Base-by-base conservation (phyloP, 2,329 filamentous ascomycete species). In the Dothiorella sarmentorum region DNA sequence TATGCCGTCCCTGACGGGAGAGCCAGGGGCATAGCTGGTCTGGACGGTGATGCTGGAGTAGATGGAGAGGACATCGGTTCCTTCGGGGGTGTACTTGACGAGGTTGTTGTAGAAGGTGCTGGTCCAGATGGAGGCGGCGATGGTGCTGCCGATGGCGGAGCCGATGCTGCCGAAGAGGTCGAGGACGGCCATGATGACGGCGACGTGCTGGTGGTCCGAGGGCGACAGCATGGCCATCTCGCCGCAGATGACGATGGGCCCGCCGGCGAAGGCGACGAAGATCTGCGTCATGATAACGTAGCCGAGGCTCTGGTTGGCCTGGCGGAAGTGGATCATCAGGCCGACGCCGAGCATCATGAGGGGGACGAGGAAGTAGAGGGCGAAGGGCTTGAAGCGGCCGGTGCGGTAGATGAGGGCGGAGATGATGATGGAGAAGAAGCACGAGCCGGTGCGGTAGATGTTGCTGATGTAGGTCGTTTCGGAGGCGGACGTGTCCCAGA, bases 61-160 rank as follows among this genome's bases (percentile, higher is more conserved):
- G 43, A 86, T 74, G 26, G 70, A 78, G 43, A 66, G 64, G 63
- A 75, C 73, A 27, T 63, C 66, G 1, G 69, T 68, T 2, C 73
- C 44, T 1, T 67, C 62, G 7, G 84, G 83, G 0, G 86, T 74
- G 26, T 64, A 65, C 52, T 60, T 47, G 38, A 61, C 64, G 17
- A 86, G 73, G 20, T 78, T 78, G 22, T 75, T 68, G 2, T 78
- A 79, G 60, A 88, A 79, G 0, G 78, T 77, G 57, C 79, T 75
- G 0, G 81, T 83, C 85, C 85, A 88, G 61, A 88, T 82, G 6
- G 84, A 84, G 0, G 79, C 79, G 0, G 85, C 79, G 49, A 88
- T 76, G 3, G 84, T 79, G 4, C 58, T 60, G 11, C 70, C 70
- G 26, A 71, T 63, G 1, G 69, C 64, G 15, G 63, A 62, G n/a